Percentiles rank a stretch among this genome's conserved stretches.
phyloP scores from a whole-genome alignment of 225 moss, liverwort and hornwort species.

The Asterella californica region DNA sequence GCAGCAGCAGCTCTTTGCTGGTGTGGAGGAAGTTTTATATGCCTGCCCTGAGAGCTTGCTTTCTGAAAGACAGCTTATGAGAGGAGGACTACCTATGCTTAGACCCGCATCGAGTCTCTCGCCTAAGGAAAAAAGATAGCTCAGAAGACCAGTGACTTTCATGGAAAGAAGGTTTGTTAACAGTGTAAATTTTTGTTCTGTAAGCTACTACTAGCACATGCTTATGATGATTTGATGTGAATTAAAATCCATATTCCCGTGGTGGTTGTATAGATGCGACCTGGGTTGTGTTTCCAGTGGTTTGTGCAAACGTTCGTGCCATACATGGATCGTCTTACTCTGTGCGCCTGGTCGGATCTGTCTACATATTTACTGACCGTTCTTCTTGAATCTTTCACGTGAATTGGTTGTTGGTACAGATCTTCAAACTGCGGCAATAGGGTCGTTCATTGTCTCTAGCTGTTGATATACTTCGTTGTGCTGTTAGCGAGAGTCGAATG shows the following conservation, averaged over 20 bases:
- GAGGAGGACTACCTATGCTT: neutral
- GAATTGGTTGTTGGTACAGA: no score
- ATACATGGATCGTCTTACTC: neutral
- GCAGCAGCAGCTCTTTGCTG: neutral
- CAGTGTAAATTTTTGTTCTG: slow-evolving; percentile 17
- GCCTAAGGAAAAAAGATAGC: neutral
- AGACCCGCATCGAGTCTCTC: neutral
- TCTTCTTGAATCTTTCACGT: no score
- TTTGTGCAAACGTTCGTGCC: neutral
- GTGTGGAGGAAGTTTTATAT: neutral
- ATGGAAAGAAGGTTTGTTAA: slow-evolving; percentile 11
- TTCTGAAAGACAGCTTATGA: neutral
- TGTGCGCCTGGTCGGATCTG: no score
- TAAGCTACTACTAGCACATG: slow-evolving; percentile 1
- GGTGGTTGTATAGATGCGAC: neutral
- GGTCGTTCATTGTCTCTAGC: no score
- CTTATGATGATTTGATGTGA: slow-evolving; percentile 1
- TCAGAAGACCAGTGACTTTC: slow-evolving; percentile 5
- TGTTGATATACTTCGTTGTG: no score
- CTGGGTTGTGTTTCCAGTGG: neutral
- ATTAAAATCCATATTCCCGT: neutral
- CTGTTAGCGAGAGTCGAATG: no score
- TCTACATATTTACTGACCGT: no score
- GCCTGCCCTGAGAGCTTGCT: slow-evolving; percentile 7
- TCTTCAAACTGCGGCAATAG: no score